Percentiles rank a stretch among this genome's conserved stretches.
These are phyloP conservation scores for Vitis cinerea DNA, from an alignment of 164 flowering plant genomes.

Conservation along the genomic window DNA sequence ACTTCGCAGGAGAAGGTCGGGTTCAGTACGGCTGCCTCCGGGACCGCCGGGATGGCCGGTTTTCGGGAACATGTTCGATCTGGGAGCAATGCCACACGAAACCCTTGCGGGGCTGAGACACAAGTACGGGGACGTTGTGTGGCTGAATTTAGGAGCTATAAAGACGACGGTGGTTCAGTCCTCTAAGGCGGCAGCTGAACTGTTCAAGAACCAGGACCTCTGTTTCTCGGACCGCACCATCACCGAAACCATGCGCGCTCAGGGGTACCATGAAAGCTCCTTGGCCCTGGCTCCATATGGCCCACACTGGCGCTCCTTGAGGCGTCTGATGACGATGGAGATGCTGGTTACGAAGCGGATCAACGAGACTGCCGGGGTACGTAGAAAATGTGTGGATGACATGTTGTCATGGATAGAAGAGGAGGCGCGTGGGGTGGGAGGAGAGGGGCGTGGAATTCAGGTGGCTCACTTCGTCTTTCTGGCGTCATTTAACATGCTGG, in stretches of 20 bases:
- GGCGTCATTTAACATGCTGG: slow-evolving; percentile 39
- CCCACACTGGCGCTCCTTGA: slow-evolving; percentile 38
- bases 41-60: slow-evolving; percentile 43
- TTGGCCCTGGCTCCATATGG: slow-evolving; percentile 35
- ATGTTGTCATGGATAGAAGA: slow-evolving; percentile 35
- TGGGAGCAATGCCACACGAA: slow-evolving; percentile 30
- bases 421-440: slow-evolving; percentile 9
- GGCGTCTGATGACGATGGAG: slow-evolving; percentile 36
- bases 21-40: slow-evolving; percentile 24
- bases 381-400: slow-evolving; percentile 34
- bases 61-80: slow-evolving; percentile 34
- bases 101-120: slow-evolving; percentile 7
- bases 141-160: slow-evolving; percentile 23
- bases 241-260: slow-evolving; percentile 23
- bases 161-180: slow-evolving; percentile 37
- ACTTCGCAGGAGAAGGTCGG: neutral
- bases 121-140: slow-evolving; percentile 18
- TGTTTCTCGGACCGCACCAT: slow-evolving; percentile 35
- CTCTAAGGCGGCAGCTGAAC: slow-evolving; percentile 32
- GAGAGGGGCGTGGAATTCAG: slow-evolving; percentile 8
- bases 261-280: slow-evolving; percentile 31
- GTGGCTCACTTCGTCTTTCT: slow-evolving; percentile 35
- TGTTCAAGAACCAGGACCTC: slow-evolving; percentile 50
- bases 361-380: slow-evolving; percentile 26
- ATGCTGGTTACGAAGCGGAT: slow-evolving; percentile 34